phyloP scores from a whole-genome alignment of 2,329 filamentous ascomycete genomes.

The Geoglossum cookeanum region DNA sequence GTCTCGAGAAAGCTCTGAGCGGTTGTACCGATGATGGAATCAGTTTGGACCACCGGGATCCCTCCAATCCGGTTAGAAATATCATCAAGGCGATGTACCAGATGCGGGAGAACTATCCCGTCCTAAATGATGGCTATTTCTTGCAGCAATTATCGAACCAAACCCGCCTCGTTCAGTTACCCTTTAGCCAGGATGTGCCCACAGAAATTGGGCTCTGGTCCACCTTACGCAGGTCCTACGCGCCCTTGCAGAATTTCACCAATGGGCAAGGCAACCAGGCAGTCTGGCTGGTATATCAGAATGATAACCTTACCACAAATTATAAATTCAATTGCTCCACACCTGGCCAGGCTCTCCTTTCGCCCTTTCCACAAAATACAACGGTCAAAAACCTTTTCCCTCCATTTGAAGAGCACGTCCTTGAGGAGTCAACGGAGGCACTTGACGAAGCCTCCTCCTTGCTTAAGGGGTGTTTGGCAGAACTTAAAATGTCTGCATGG shows the following conservation, averaged over 20 bases:
- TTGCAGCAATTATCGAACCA: constrained; percentile 37
- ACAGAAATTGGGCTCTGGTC: constrained; percentile 44
- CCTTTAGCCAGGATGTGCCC: constrained; percentile 31
- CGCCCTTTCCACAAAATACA: constrained; percentile 34
- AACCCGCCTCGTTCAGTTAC: constrained; percentile 30
- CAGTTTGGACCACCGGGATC: constrained; percentile 42
- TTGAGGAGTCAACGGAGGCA: constrained; percentile 27
- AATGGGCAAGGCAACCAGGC: constrained; percentile 24
- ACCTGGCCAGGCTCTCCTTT: constrained; percentile 28
- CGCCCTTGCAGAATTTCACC: constrained; percentile 30
- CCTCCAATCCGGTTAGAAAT: constrained; percentile 40
- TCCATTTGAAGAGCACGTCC: constrained; percentile 35
- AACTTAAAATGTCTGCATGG: constrained; percentile 33
- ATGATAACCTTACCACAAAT: constrained; percentile 27
- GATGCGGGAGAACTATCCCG: constrained; percentile 35
- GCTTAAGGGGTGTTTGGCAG: constrained; percentile 35
- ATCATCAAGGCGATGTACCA: constrained; percentile 43
- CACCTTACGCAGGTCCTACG: constrained; percentile 8
- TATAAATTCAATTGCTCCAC: constrained; percentile 40
- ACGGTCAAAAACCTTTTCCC: constrained; percentile 44
- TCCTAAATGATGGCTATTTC: constrained; percentile 39
- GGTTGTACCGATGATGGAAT: constrained; percentile 39
- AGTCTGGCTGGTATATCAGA: constrained; percentile 34
- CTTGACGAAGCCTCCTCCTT: constrained; percentile 28
- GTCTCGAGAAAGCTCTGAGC: constrained; percentile 30